Evolutionary conservation across 2,329 filamentous ascomycete genomes (phyloP).

Genomic region (Fusarium duplospermum): DNA sequence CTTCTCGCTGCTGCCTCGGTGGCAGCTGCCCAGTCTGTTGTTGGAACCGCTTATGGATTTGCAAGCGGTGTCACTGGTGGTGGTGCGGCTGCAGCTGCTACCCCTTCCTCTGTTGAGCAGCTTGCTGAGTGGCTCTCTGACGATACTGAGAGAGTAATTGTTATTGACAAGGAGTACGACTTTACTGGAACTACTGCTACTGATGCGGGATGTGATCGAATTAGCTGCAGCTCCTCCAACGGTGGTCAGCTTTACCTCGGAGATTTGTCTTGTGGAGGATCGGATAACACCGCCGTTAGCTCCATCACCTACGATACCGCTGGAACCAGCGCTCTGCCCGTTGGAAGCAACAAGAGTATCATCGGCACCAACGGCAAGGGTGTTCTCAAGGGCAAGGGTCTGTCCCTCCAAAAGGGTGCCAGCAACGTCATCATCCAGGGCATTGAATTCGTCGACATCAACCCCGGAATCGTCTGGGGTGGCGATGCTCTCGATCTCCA

Average conservation of each 20-base stretch:
- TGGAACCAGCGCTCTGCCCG: conserved; percentile 33
- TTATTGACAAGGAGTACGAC: conserved; percentile 43
- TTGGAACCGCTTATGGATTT: conserved; percentile 47
- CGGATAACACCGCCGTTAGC: conserved; percentile 37
- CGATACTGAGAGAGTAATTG: conserved; percentile 41
- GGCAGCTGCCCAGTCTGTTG: conserved; percentile 43
- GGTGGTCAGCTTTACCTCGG: conserved; percentile 46
- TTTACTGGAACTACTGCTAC: conserved; percentile 42
- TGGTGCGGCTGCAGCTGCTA: conserved; percentile 56
- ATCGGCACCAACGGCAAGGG: conserved; percentile 40
- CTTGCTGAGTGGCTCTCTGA: conserved; percentile 49
- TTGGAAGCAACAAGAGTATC: conserved; percentile 47
- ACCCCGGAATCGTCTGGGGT: conserved; percentile 49
- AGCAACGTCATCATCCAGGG: conserved; percentile 65
- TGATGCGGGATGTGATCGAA: conserved; percentile 42
- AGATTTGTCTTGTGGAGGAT: conserved; percentile 42
- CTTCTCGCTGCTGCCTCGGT: conserved; percentile 35
- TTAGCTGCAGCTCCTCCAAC: conserved; percentile 44
- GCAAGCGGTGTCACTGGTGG: conserved; percentile 61
- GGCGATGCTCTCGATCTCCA: conserved; percentile 53
- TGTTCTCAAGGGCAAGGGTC: conserved; percentile 52
- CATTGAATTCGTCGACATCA: conserved; percentile 58
- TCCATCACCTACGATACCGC: conserved; percentile 46
- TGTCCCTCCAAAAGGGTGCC: conserved; percentile 56
- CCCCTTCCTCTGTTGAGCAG: conserved; percentile 59